Evolutionary conservation across 805 yeast species (phyloP).

Genomic region (Hanseniaspora meyeri): DNA sequence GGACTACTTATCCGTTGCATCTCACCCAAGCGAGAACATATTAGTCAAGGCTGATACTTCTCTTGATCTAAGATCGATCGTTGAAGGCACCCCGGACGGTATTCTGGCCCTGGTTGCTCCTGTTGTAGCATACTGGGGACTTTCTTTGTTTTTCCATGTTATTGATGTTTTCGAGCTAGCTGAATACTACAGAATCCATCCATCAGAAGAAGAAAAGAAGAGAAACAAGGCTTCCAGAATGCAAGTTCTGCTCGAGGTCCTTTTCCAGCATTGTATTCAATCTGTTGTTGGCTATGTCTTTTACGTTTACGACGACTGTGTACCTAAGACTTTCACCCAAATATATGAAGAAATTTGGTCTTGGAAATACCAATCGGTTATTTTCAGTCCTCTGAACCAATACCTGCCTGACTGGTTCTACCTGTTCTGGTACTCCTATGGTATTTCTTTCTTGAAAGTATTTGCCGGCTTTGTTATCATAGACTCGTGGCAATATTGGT

Average conservation of each 20-base stretch:
- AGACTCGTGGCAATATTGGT: conserved; percentile 91
- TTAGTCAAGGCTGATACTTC: neutral
- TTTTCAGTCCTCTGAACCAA: neutral
- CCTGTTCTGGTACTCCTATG: conserved; percentile 28
- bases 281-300: conserved; percentile 52
- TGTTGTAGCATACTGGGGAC: conserved; percentile 70
- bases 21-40: neutral
- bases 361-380: conserved; percentile 21
- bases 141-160: conserved; percentile 59
- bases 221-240: conserved; percentile 61
- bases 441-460: conserved; percentile 47
- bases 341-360: conserved; percentile 33
- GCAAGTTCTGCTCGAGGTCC: conserved; percentile 70
- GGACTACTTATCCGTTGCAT: neutral
- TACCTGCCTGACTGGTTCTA: conserved; percentile 5
- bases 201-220: conserved; percentile 67
- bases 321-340: conserved; percentile 23
- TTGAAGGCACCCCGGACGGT: conserved; percentile 49
- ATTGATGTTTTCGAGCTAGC: conserved; percentile 65
- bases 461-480: conserved; percentile 55
- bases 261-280: conserved; percentile 76
- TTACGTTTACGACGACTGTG: conserved; percentile 41
- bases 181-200: conserved; percentile 79
- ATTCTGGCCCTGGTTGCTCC: conserved; percentile 63
- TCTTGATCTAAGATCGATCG: conserved; percentile 4